phyloP scores from a whole-genome alignment of 208 protist genomes.

The Acanthamoeba castellanii region DNA sequence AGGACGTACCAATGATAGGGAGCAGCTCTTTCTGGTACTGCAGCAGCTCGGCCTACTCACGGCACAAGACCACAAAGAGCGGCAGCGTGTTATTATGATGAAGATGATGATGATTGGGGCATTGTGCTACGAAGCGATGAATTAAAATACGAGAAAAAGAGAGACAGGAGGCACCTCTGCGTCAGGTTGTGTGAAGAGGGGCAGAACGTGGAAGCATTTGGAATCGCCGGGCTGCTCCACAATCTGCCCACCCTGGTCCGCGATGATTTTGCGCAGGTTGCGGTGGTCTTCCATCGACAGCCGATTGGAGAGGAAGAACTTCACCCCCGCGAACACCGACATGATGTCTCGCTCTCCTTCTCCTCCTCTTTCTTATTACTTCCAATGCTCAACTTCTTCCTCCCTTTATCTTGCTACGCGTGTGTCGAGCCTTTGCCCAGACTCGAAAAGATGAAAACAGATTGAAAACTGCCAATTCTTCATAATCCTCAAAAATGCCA shows the following conservation, averaged over 20 bases:
- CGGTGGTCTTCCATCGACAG: constrained; percentile 4
- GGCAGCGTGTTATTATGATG: too few relatives aligned
- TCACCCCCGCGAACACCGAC: constrained; percentile 4
- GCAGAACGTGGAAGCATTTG: constrained; percentile 51
- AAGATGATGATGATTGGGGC: neutral
- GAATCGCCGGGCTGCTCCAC: constrained; percentile 40
- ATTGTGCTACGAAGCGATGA: neutral
- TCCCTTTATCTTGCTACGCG: too few relatives aligned
- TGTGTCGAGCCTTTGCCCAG: too few relatives aligned
- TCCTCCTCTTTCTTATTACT: neutral
- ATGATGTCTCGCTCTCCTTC: neutral
- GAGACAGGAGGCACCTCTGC: neutral
- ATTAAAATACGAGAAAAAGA: neutral
- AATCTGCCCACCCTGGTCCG: neutral
- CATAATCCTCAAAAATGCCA: too few relatives aligned
- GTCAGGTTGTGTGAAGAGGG: constrained; percentile 35
- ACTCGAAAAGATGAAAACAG: too few relatives aligned
- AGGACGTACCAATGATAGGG: constrained; percentile 9
- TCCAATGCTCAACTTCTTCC: neutral
- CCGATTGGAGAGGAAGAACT: constrained; percentile 57
- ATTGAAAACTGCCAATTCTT: too few relatives aligned
- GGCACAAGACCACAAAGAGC: neutral
- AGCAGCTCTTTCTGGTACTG: constrained; percentile 9
- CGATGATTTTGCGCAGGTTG: constrained; percentile 13
- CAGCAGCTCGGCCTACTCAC: neutral